Conservation (phyloP, 495 filamentous ascomycete species). For the Tuber magnatum region DNA sequence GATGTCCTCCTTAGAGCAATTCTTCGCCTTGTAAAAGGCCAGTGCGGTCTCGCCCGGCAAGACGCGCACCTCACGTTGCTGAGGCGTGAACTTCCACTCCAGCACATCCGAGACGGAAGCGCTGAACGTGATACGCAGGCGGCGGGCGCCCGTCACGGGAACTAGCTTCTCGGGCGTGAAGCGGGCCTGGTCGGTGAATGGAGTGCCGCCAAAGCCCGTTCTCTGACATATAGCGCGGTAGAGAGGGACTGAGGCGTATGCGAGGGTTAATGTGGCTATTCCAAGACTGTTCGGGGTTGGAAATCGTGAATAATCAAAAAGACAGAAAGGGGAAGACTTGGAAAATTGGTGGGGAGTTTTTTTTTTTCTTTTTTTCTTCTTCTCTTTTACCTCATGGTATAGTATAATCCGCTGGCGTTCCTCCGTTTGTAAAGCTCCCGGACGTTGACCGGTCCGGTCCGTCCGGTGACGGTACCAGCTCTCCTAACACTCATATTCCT, state of each 20-base stretch:
- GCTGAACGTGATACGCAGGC: conserved; percentile 92
- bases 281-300: conserved; percentile 28
- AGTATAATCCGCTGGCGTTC: conserved; percentile 56
- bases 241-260: conserved; percentile 91
- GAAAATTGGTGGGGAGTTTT: not conserved
- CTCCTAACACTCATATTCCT: not conserved
- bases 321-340: not conserved
- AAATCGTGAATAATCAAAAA: conserved; percentile 15
- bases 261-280: conserved; percentile 79
- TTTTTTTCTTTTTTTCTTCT: conserved; percentile 5
- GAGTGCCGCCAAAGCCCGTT: conserved; percentile 90
- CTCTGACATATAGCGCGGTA: conserved; percentile 92
- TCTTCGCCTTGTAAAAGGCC: conserved; percentile 96
- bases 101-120: conserved; percentile 89
- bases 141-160: conserved; percentile 71
- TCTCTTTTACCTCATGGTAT: conserved; percentile 36
- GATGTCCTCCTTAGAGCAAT: conserved; percentile 79
- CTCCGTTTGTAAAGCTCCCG: conserved; percentile 51
- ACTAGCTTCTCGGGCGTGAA: conserved; percentile 54
- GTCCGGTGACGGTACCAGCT: not conserved
- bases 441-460: conserved; percentile 40
- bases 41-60: conserved; percentile 93
- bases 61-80: conserved; percentile 93
- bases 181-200: conserved; percentile 72
- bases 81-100: conserved; percentile 94